These are phyloP conservation scores for Metschnikowia amazonensis DNA, from an alignment of 805 yeast species.

Conservation along the genomic window DNA sequence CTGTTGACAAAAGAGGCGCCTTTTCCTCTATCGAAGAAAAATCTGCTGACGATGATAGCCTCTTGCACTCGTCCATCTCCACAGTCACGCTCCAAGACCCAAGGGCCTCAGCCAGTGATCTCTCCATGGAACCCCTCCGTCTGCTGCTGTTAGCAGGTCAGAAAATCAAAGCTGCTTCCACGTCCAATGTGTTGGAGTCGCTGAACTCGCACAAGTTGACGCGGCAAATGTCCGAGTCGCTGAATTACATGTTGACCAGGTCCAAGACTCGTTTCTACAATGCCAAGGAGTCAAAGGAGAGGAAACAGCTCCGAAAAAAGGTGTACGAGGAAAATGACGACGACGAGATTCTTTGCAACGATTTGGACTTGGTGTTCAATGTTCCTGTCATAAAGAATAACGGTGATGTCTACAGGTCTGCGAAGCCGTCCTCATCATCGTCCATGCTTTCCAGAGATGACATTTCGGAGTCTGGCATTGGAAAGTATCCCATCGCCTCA, in stretches of 20 bases:
- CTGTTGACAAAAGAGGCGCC: neutral
- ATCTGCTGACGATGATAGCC: slow-evolving; percentile 6
- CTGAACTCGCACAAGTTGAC: slow-evolving; percentile 7
- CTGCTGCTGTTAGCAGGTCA: slow-evolving; percentile 8
- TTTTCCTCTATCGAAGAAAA: slow-evolving; percentile 4
- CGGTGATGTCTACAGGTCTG: slow-evolving; percentile 28
- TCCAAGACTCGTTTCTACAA: slow-evolving; percentile 34
- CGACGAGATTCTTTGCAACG: slow-evolving; percentile 36
- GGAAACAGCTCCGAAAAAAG: slow-evolving; percentile 36
- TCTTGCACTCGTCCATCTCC: slow-evolving; percentile 19
- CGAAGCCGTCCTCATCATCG: slow-evolving; percentile 14
- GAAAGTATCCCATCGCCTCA: slow-evolving; percentile 22
- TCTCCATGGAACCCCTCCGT: slow-evolving; percentile 3
- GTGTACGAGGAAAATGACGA: slow-evolving; percentile 39
- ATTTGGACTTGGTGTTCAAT: slow-evolving; percentile 39
- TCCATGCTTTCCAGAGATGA: slow-evolving; percentile 25
- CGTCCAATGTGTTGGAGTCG: slow-evolving; percentile 10
- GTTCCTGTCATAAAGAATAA: slow-evolving; percentile 40
- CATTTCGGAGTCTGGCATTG: slow-evolving; percentile 22
- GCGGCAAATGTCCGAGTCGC: slow-evolving; percentile 12
- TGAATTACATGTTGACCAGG: slow-evolving; percentile 25
- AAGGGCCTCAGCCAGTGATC: neutral
- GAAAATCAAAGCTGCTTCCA: slow-evolving; percentile 16
- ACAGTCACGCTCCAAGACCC: slow-evolving; percentile 19
- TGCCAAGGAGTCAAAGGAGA: slow-evolving; percentile 36